A percentile compares a stretch with the other conserved stretches of the same genome.
Evolutionary conservation across 169 alveolate species (phyloP).

Genomic region (Eimeria necatrix): DNA sequence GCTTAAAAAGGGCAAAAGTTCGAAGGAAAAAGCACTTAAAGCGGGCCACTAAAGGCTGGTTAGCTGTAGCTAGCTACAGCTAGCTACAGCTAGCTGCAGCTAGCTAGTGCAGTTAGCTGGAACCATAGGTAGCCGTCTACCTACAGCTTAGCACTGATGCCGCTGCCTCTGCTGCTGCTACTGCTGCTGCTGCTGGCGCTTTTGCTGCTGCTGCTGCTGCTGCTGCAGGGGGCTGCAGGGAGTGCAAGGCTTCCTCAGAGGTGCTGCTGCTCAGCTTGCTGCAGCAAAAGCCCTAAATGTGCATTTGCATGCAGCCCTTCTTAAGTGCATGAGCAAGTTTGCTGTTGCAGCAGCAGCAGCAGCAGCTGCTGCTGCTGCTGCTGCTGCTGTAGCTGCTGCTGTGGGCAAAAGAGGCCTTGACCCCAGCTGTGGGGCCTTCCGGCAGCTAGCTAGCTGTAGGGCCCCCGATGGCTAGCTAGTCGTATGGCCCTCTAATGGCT

Average conservation of each 20-base stretch:
- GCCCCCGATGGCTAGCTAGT: no score
- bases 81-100: not conserved
- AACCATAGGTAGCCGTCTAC: not conserved
- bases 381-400: conserved; percentile 28
- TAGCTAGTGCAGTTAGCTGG: not conserved
- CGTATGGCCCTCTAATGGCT: no score
- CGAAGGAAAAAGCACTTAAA: not conserved
- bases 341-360: conserved; percentile 1
- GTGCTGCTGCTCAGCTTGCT: not conserved
- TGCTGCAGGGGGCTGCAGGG: not conserved
- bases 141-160: not conserved
- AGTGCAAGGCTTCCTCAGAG: not conserved
- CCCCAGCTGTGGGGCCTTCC: no score
- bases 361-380: conserved; percentile 4
- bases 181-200: not conserved
- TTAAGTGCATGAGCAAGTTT: not conserved
- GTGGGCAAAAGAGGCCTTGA: no score
- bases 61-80: not conserved
- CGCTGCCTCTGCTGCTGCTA: not conserved
- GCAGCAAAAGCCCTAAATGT: no score
- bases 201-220: not conserved
- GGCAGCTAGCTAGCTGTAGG: no score
- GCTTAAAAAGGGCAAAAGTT: not conserved
- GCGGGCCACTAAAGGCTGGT: no score
- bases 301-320: no score